phyloP scores from a whole-genome alignment of 2,329 filamentous ascomycete genomes.

The Ploettnerulaceae sp. region DNA sequence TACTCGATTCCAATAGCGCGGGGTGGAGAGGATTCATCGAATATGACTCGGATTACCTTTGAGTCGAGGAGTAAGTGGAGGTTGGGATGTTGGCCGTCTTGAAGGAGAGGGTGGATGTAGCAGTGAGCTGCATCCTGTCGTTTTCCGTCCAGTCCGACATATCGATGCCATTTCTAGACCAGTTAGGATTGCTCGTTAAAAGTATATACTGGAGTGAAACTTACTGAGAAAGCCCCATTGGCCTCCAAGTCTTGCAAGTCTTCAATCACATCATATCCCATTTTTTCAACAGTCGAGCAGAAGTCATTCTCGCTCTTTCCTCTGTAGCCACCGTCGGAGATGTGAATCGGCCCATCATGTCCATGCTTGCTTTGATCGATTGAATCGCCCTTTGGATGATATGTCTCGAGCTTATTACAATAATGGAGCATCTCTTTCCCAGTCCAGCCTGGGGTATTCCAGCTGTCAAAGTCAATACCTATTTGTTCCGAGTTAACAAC shows the following conservation, averaged over 20 bases:
- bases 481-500: not conserved
- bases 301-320: conserved; percentile 44
- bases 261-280: conserved; percentile 48
- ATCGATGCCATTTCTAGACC: conserved; percentile 42
- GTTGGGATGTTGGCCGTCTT: conserved; percentile 48
- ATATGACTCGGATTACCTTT: conserved; percentile 51
- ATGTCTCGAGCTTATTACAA: conserved; percentile 55
- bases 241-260: conserved; percentile 49
- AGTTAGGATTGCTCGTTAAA: conserved; percentile 6
- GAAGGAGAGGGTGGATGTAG: conserved; percentile 50
- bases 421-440: conserved; percentile 48
- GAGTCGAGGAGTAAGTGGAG: conserved; percentile 55
- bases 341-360: conserved; percentile 48
- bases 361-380: conserved; percentile 42
- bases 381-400: conserved; percentile 30
- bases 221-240: conserved; percentile 34
- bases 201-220: conserved; percentile 12
- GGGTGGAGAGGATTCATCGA: conserved; percentile 43
- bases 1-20: conserved; percentile 56
- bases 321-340: conserved; percentile 47
- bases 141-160: conserved; percentile 45
- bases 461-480: conserved; percentile 38
- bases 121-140: conserved; percentile 54
- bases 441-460: conserved; percentile 48
- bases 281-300: conserved; percentile 41